Evolutionary conservation across 164 flowering plant genomes (phyloP).

Genomic region (Magnolia changhungtana): DNA sequence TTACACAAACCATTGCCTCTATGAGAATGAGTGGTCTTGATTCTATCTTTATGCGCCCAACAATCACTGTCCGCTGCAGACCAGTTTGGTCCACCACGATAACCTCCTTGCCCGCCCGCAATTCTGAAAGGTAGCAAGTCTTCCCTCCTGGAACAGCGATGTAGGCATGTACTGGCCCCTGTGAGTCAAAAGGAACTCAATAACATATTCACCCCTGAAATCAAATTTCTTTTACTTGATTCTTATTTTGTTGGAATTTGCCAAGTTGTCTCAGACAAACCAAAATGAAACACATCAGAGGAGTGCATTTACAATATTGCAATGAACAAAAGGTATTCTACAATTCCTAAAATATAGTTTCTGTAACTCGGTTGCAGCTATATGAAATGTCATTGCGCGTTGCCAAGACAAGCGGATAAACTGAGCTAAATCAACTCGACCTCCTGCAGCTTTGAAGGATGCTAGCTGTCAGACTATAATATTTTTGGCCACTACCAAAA

Average conservation of each 20-base stretch:
- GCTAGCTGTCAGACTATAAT: neutral
- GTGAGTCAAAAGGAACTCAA: conserved; percentile 18
- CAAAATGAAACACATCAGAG: too few relatives aligned
- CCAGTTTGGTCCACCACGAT: conserved; percentile 74
- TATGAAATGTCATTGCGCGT: neutral
- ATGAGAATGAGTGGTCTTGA: conserved; percentile 77
- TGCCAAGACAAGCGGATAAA: neutral
- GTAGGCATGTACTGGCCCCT: conserved; percentile 97
- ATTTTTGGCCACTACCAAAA: conserved; percentile 5
- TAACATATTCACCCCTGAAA: neutral
- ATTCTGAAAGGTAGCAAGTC: conserved; percentile 84
- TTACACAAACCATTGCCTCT: conserved; percentile 68
- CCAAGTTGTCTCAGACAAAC: too few relatives aligned
- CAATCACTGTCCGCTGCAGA: conserved; percentile 64
- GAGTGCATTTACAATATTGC: too few relatives aligned
- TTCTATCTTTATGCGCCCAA: conserved; percentile 93
- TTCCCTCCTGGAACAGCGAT: conserved; percentile 86
- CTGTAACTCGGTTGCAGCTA: neutral
- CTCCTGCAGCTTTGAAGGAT: neutral
- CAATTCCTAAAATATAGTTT: neutral
- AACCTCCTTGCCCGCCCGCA: conserved; percentile 77
- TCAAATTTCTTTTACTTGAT: too few relatives aligned
- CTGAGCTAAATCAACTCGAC: neutral
- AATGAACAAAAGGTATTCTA: too few relatives aligned
- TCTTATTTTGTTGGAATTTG: too few relatives aligned